phyloP scores from a whole-genome alignment of 768 basidiomycete species.

The Trametes elegans region DNA sequence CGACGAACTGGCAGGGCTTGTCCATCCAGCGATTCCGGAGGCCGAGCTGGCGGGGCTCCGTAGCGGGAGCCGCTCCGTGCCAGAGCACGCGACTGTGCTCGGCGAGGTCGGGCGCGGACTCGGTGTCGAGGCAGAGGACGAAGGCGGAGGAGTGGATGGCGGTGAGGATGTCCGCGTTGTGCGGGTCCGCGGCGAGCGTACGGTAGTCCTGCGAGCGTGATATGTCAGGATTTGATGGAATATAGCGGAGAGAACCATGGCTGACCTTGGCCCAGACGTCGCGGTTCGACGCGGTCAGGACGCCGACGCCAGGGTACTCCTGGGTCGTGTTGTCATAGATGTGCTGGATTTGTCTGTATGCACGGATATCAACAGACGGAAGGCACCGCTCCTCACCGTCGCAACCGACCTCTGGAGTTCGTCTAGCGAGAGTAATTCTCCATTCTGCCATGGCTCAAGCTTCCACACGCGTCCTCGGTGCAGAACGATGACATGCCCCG shows the following conservation, averaged over 20 bases:
- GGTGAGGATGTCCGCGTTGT: slow-evolving; percentile 64
- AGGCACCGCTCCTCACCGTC: too few relatives aligned
- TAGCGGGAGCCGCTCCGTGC: slow-evolving; percentile 61
- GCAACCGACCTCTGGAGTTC: slow-evolving; percentile 61
- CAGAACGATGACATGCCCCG: slow-evolving; percentile 83
- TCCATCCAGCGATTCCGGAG: slow-evolving; percentile 83
- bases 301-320: slow-evolving; percentile 73
- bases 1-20: slow-evolving; percentile 85
- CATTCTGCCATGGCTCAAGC: slow-evolving; percentile 56
- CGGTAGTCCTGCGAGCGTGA: slow-evolving; percentile 52
- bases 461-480: slow-evolving; percentile 86
- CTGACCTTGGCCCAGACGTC: slow-evolving; percentile 87
- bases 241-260: not conserved
- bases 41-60: slow-evolving; percentile 34
- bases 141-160: slow-evolving; percentile 86
- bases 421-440: slow-evolving; percentile 56
- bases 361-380: not conserved
- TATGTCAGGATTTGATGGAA: too few relatives aligned
- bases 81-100: slow-evolving; percentile 72
- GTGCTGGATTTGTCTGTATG: slow-evolving; percentile 61
- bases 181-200: slow-evolving; percentile 52
- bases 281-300: slow-evolving; percentile 74
- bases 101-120: slow-evolving; percentile 50
- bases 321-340: slow-evolving; percentile 64
- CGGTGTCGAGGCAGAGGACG: slow-evolving; percentile 71